A percentile compares a stretch with the other conserved stretches of the same genome.
These are phyloP conservation scores for Fusarium sp. DNA, from an alignment of 2,329 filamentous ascomycete genomes.

Conservation along the genomic window DNA sequence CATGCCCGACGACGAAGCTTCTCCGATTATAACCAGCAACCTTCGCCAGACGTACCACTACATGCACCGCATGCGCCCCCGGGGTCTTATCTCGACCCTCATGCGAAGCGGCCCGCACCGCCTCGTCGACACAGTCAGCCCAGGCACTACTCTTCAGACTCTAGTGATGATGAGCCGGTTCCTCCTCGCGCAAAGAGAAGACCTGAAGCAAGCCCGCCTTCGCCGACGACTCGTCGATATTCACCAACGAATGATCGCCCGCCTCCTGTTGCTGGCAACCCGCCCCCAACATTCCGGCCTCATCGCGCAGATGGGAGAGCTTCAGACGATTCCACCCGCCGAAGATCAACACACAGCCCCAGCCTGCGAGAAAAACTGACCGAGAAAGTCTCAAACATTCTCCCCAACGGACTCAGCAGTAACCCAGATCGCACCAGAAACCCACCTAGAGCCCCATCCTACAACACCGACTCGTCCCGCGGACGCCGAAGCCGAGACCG, in stretches of 20 bases:
- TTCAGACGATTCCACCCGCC: conserved; percentile 46
- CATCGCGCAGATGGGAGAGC: conserved; percentile 48
- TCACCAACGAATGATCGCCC: conserved; percentile 44
- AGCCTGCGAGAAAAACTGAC: conserved; percentile 56
- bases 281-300: conserved; percentile 43
- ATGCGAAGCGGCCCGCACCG: conserved; percentile 44
- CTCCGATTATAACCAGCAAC: conserved; percentile 58
- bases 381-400: conserved; percentile 56
- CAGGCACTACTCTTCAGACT: conserved; percentile 52
- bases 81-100: conserved; percentile 49
- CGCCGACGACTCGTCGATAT: conserved; percentile 47
- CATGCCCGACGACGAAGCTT: conserved; percentile 60
- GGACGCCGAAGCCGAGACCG: conserved; percentile 54
- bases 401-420: conserved; percentile 49
- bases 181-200: conserved; percentile 44
- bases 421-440: conserved; percentile 50
- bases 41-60: conserved; percentile 43
- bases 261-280: conserved; percentile 40
- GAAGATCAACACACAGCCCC: conserved; percentile 50
- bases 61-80: conserved; percentile 43
- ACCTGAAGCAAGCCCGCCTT: conserved; percentile 41
- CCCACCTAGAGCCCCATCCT: conserved; percentile 48
- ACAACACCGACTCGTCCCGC: conserved; percentile 43
- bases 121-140: conserved; percentile 62
- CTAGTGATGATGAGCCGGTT: conserved; percentile 54